Base-by-base conservation (phyloP, 768 basidiomycete species). In the Boletellus ananiceps region DNA sequence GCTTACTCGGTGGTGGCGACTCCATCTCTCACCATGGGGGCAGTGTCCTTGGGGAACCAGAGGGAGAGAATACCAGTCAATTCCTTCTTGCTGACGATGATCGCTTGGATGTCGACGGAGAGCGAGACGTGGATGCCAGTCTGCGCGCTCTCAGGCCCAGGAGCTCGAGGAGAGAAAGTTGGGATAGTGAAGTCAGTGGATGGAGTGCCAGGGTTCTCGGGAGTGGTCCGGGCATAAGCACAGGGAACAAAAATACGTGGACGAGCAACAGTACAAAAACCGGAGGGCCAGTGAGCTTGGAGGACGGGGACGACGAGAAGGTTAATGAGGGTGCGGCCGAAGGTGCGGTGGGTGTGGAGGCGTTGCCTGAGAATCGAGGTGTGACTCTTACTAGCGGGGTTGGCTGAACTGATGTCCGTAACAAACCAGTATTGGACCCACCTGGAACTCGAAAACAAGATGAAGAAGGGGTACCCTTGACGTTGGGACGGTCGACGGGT, bases 121-220 rank as follows among this genome's bases (percentile, higher is more conserved):
- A 72, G 36, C 76, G 84, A 32, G 91, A 94, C 57, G 79, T 85
- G 15, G 86, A 90, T 57, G 93, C 93, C 1, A 93, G 89, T 59
- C 83, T 96, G 21, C 77, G 93, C 7, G 94, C 93, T n/a, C 71
- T 96, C 58, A 73, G 93, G 52, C 89, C 90, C 1, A 73, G 93
- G 49, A 89, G 88, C 68, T 89, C 88, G 8, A 76, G 92, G 58
- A 75, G 90, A 58, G 87, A 88, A 0, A 94, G 92, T 60, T 94
- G 93, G 88, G 94, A 89, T 58, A 93, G 92, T 59, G 87, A 86
- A 61, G 84, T 80, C 21, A 93, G 88, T 56, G 78, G 86, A 37
- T 94, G 91, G 91, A 92, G 89, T 63, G 90, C 92, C 6, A 72
- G 77, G 52, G 68, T 86, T 27, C 64, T 69, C 5, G 78, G 79